Evolutionary conservation across 331 rosid species (phyloP), one percentile per base, ranked within the genome.

Genomic region (Saraca asoca): DNA sequence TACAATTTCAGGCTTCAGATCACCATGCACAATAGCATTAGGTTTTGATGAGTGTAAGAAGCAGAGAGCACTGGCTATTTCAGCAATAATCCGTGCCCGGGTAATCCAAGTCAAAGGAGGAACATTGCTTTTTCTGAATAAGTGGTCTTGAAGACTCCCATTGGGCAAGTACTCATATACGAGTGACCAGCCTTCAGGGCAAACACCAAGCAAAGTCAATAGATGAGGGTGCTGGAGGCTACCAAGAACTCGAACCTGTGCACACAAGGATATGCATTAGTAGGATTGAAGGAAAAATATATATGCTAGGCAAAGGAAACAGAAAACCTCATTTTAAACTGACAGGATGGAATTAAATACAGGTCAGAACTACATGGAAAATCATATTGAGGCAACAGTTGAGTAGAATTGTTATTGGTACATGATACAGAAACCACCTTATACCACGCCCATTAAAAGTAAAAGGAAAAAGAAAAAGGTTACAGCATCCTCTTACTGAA

Each of bases 11-110:
- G 81, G 98, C 69, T 84, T 91, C 76, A 89, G 83, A 75, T 85
- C 81, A 64, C 98, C 96, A 61, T 91, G 98, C 73, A 87, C 79
- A 68, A 85, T 80, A 70, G 81, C 79, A 51, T 91, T 90, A 19
- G 96, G 96, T 59, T 80, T 85, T 24, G 85, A 87, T 24, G 92
- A 85, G 79, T 91, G 98, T 79, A 91, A 82, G 84, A 91, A 87
- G 86, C 91, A 85, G 62, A 91, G 98, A 44, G 88, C 98, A 51
- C 88, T 87, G 11, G 92, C 80, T 0, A 85, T 89, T 80, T 91
- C 90, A 12, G 95, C 79, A 73, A 91, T 80, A 76, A 89, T 74
- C 33, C 82, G 83, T 41, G 74, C 81, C 64, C 95, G 81, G 76
- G 59, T 78, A 80, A 85, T 82, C 96, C 98, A 91, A 35, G 87